A percentile compares a stretch with the other conserved stretches of the same genome.
phyloP scores from a whole-genome alignment of 352 stramenopile species.

The Pythium grandisporangium region DNA sequence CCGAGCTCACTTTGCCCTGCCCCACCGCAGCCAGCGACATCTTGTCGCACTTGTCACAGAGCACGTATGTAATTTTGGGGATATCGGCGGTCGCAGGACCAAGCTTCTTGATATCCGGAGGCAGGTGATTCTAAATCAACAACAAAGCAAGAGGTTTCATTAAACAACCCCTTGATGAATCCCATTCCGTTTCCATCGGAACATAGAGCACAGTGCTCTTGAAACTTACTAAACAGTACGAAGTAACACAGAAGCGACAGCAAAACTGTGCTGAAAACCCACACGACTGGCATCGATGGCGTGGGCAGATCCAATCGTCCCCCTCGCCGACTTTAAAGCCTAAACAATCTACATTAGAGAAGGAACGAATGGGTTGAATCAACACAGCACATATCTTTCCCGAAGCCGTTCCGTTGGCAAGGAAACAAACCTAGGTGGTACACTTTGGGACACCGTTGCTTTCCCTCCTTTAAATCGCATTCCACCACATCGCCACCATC shows the following conservation, averaged over 20 bases:
- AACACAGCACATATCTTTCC: background rate
- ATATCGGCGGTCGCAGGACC: conserved; percentile 44
- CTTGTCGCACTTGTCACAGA: conserved; percentile 42
- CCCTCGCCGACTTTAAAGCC: conserved; percentile 49
- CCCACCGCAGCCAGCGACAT: conserved; percentile 23
- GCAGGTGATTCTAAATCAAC: conserved; percentile 53
- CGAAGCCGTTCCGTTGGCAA: background rate
- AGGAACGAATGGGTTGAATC: no score
- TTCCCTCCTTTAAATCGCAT: conserved; percentile 60
- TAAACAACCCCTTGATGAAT: no score
- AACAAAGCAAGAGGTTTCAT: no score
- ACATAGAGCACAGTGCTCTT: no score
- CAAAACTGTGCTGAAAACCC: conserved; percentile 41
- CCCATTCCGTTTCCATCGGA: no score
- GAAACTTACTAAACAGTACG: conserved; percentile 51
- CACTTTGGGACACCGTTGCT: conserved; percentile 57
- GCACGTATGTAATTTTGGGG: conserved; percentile 37
- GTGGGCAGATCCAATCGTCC: conserved; percentile 53
- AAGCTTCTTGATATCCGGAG: conserved; percentile 23
- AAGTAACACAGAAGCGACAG: conserved; percentile 68
- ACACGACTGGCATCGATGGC: conserved; percentile 57
- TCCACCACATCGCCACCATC: conserved; percentile 73
- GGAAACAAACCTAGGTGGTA: conserved; percentile 57
- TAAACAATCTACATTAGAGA: conserved; percentile 72
- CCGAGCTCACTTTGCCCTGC: conserved; percentile 28